Base-by-base conservation (phyloP, 2,329 filamentous ascomycete species). In the Ophiostoma angusticollis region DNA sequence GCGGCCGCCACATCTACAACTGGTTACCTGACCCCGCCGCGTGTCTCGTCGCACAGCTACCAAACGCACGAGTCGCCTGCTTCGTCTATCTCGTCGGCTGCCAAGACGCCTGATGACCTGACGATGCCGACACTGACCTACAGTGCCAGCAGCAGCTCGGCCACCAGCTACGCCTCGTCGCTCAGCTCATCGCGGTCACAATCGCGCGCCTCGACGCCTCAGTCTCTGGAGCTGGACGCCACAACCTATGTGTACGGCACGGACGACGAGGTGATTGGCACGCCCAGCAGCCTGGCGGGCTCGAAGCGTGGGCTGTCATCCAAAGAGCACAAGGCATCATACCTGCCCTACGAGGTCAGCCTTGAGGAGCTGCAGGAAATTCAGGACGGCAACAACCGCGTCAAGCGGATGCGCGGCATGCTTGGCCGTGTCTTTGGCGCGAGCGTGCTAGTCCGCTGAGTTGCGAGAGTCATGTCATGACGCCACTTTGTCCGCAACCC, bases 311-410 rank as follows among this genome's bases (percentile, higher is more conserved):
- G 29, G 11, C 38, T 41, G 16, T 28, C 43, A n/a, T n/a, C n/a
- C 35, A 43, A 41, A 27, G 41, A 28, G n/a, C 4, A 6, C 28
- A 45, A 43, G 40, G 17, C 40, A 4, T 29, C 42, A 5, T 50
- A 67, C 46, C 64, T 74, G 5, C 67, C 70, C 6, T 74, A 73
- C 54, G 70, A 74, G 56, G 70, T 73, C 48, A 64, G 63, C 44
- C 50, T 58, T 24, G 68, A 74, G 19, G 65, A 73, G 43, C 62
- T 72, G 43, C 62, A 63, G 44, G 61, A 65, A 41, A 52, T 70
- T 31, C 64, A 71, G 44, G 63, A 70, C 35, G 60, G 57, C 29
- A 54, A 57, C 32, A 70, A 70, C 60, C 65, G 68, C 37, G 62
- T 61, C 17, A 57, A 55, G 42, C 61, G 63, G 36, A 59, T 62